These are phyloP conservation scores for Xylariales sp. DNA, from an alignment of 2,329 filamentous ascomycete genomes.

Conservation along the genomic window DNA sequence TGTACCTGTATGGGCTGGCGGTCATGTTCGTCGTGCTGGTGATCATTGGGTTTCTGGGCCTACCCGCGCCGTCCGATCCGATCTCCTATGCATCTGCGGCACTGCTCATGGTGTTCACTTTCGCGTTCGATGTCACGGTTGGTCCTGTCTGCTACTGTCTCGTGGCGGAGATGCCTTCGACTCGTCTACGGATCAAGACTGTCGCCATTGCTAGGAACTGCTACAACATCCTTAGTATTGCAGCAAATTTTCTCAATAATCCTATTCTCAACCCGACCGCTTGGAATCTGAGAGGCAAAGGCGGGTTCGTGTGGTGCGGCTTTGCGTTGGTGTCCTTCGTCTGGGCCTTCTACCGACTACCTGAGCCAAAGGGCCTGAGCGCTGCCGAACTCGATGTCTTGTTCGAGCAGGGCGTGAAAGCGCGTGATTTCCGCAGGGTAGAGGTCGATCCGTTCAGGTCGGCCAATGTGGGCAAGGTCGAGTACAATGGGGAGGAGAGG, in stretches of 20 bases:
- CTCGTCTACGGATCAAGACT: slow-evolving; percentile 9
- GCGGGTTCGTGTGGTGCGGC: slow-evolving; percentile 21
- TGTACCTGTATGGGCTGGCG: slow-evolving; percentile 11
- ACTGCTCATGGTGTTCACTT: slow-evolving; percentile 9
- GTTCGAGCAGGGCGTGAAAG: slow-evolving; percentile 25
- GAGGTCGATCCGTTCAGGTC: slow-evolving; percentile 24
- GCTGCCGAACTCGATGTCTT: slow-evolving; percentile 59
- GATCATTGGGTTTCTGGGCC: slow-evolving; percentile 16
- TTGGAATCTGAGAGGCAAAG: slow-evolving; percentile 29
- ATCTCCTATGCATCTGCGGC: slow-evolving; percentile 35
- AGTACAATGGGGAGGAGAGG: no score
- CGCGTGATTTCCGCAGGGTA: slow-evolving; percentile 14
- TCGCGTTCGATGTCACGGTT: slow-evolving; percentile 11
- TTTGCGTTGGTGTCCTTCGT: slow-evolving; percentile 51
- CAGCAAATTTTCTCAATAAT: slow-evolving; percentile 25
- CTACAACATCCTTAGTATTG: slow-evolving; percentile 11
- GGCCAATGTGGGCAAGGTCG: no score
- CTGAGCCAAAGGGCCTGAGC: slow-evolving; percentile 55
- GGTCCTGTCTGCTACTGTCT: slow-evolving; percentile 12
- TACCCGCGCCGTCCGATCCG: slow-evolving; percentile 24
- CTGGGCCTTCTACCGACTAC: slow-evolving; percentile 61
- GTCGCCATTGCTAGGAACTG: slow-evolving; percentile 11
- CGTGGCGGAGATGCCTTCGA: slow-evolving; percentile 12
- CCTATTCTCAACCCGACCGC: slow-evolving; percentile 26
- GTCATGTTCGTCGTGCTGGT: slow-evolving; percentile 5